Evolutionary conservation across 2,329 filamentous ascomycete genomes (phyloP), one percentile per base, ranked within the genome.

Genomic region (Drechslera avenae): DNA sequence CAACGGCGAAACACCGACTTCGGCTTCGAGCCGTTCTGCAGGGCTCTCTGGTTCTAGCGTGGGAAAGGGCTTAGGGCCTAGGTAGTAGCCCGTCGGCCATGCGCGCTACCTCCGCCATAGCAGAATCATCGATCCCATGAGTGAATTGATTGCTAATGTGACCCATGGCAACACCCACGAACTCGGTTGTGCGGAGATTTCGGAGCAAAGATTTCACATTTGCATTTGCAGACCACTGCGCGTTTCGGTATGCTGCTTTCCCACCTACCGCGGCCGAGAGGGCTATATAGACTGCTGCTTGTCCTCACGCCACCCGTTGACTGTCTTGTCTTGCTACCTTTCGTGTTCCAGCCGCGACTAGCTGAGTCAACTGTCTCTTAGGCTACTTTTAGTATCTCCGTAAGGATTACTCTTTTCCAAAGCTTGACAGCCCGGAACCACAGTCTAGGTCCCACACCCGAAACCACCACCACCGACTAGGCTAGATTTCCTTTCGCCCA

Each of bases 131-230:
- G 54, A 59, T 44, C 52, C 39, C 34, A 47, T 43, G 40, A 54
- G 54, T 55, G 50, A 59, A 48, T 42, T 52, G 49, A 60, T 57
- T 60, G 57, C 57, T 60, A 59, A 59, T 54, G 35, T 39, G 46
- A 47, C 46, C 44, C 53, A 52, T 37, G 39, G 31, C 35, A 26
- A 43, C 52, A 26, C 46, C 52, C 45, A 52, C 46, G 52, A 39
- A 31, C 28, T 42, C 48, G 21, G 46, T 41, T 52, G 37, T 46
- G 54, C 44, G 48, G 50, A 50, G 32, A 17, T 7, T 26, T 49
- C 44, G 44, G 52, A 37, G 21, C 39, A 39, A 43, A 37, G 40
- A 52, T 49, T 52, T 49, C 32, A 23, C 39, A 30, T 48, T 40
- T 31, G 51, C 39, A 31, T 43, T 52, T 21, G 39, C 45, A 39